These are phyloP conservation scores for Debaryomycetaceae sp. DNA, from an alignment of 1,139 yeast species.

Conservation along the genomic window DNA sequence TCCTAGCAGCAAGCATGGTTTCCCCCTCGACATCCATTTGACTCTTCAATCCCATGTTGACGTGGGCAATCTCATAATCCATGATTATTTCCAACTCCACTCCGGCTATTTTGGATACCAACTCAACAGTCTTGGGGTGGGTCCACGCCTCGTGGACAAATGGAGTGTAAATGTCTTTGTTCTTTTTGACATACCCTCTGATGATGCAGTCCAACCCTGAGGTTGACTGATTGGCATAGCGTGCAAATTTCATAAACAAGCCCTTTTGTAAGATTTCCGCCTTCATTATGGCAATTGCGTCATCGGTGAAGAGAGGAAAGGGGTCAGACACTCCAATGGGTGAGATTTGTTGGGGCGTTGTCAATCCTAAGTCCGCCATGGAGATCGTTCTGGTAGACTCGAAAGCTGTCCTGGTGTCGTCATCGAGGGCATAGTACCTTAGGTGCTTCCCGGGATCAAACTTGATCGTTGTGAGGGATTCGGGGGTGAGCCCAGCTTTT, in stretches of 20 bases:
- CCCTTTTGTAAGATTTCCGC: constrained; percentile 45
- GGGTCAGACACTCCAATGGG: constrained; percentile 53
- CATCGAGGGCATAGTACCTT: constrained; percentile 27
- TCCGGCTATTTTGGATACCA: constrained; percentile 50
- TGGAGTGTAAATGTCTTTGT: constrained; percentile 27
- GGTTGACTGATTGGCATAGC: constrained; percentile 34
- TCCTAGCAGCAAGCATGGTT: constrained; percentile 11
- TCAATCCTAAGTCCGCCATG: constrained; percentile 43
- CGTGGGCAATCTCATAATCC: constrained; percentile 54
- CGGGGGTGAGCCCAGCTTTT: constrained; percentile 3
- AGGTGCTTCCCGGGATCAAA: constrained; percentile 47
- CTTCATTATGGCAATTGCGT: constrained; percentile 53
- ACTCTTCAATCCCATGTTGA: constrained; percentile 36
- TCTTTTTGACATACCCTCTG: constrained; percentile 44
- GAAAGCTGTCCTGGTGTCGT: constrained; percentile 21
- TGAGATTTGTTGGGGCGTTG: constrained; percentile 36
- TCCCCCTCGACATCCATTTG: constrained; percentile 20
- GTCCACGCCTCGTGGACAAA: constrained; percentile 53
- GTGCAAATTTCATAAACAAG: constrained; percentile 39
- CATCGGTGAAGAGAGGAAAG: constrained; percentile 54
- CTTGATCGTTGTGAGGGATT: constrained; percentile 5
- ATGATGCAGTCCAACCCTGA: constrained; percentile 44
- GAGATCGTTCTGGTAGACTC: constrained; percentile 39
- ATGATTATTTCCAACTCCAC: constrained; percentile 47
- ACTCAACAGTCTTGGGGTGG: constrained; percentile 49